Conservation (phyloP, 305 asterid species). For the Solanum hybrid region DNA sequence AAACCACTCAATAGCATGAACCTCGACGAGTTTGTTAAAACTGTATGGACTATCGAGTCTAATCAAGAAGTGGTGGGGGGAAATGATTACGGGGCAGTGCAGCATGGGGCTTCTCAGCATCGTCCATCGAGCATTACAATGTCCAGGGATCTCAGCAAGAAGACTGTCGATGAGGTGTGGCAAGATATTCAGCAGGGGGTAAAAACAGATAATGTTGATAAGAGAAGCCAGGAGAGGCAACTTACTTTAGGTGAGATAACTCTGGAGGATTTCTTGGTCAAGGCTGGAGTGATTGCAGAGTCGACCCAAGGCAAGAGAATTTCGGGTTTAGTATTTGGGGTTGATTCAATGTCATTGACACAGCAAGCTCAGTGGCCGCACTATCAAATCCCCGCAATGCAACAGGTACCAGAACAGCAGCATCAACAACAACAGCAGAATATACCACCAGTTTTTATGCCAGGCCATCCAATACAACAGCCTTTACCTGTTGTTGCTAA, state of each 20-base stretch:
- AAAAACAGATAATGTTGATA: constrained; percentile 35
- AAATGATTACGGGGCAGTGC: constrained; percentile 22
- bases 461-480: constrained; percentile 49
- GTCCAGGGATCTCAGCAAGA: constrained; percentile 63
- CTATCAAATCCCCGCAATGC: constrained; percentile 38
- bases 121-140: constrained; percentile 35
- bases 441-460: constrained; percentile 43
- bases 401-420: constrained; percentile 32
- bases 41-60: constrained; percentile 57
- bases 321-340: constrained; percentile 23
- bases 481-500: constrained; percentile 40
- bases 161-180: constrained; percentile 96
- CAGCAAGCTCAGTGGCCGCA: constrained; percentile 61
- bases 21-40: constrained; percentile 87
- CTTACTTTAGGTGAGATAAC: constrained; percentile 80
- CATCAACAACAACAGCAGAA: constrained; percentile 12
- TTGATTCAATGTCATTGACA: constrained; percentile 23
- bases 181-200: constrained; percentile 72
- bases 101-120: constrained; percentile 27
- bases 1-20: constrained; percentile 81
- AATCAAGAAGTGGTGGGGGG: constrained; percentile 25
- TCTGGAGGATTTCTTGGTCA: constrained; percentile 85
- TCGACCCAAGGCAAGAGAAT: constrained; percentile 24
- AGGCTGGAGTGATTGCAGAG: constrained; percentile 85
- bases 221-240: constrained; percentile 33